Evolutionary conservation across 345 rosid species (phyloP).

Genomic region (Theobroma cacao): DNA sequence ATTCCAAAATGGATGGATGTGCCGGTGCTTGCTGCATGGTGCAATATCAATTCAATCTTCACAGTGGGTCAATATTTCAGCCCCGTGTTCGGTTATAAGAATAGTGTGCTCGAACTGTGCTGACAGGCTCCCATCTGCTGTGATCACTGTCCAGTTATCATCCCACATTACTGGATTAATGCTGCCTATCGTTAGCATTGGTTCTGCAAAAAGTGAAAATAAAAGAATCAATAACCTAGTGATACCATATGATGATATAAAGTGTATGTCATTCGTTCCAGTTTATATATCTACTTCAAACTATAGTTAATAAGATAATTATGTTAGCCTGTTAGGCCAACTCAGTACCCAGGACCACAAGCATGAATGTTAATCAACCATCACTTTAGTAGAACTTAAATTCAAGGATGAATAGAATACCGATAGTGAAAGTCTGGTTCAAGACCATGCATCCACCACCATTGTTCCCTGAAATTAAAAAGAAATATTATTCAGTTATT

Average conservation of each 20-base stretch:
- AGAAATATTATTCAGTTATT: not conserved
- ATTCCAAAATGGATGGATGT: not conserved
- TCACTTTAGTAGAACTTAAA: not conserved
- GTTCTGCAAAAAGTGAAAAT: constrained; percentile 45
- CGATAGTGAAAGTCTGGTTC: constrained; percentile 94
- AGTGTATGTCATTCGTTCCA: not conserved
- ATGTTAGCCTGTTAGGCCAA: not conserved
- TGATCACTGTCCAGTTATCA: constrained; percentile 90
- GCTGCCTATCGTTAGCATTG: constrained; percentile 91
- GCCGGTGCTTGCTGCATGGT: not conserved
- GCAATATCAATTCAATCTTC: constrained; percentile 17
- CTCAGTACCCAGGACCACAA: not conserved
- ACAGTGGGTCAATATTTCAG: constrained; percentile 74
- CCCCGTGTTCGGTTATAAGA: constrained; percentile 78
- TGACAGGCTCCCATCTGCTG: constrained; percentile 83
- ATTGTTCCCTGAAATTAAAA: constrained; percentile 58
- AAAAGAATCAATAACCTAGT: not conserved
- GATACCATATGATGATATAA: not conserved
- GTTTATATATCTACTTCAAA: not conserved
- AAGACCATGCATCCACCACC: constrained; percentile 68
- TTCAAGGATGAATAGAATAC: constrained; percentile 26
- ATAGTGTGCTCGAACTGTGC: constrained; percentile 95
- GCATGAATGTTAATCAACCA: not conserved
- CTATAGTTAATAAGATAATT: not conserved
- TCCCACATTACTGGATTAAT: constrained; percentile 75